These are phyloP conservation scores for Coccomyxa sp. DNA, from an alignment of 139 green algal species.

Conservation along the genomic window DNA sequence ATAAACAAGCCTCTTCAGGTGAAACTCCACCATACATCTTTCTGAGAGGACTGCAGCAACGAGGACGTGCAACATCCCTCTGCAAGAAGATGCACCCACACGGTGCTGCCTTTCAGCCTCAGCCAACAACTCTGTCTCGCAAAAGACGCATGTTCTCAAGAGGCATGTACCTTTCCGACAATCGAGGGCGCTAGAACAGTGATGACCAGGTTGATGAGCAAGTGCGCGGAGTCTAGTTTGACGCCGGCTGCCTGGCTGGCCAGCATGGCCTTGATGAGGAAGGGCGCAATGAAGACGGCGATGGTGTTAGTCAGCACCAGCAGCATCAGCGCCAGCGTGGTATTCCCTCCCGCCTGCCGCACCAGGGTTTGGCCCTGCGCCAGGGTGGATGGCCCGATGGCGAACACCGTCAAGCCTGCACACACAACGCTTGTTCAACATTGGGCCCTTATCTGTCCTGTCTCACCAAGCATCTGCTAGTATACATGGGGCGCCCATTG, in stretches of 20 bases:
- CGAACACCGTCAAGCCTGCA: neutral
- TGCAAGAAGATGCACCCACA: no score
- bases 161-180: neutral
- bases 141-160: no score
- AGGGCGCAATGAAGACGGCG: neutral
- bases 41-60: no score
- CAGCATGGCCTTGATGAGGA: neutral
- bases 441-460: no score
- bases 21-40: no score
- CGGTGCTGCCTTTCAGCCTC: no score
- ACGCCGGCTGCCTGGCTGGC: neutral
- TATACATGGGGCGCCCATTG: no score
- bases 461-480: no score
- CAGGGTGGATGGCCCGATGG: neutral
- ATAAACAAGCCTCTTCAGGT: no score
- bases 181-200: neutral
- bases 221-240: neutral
- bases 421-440: no score
- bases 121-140: no score
- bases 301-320: neutral
- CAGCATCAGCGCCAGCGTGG: neutral
- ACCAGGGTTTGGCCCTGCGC: neutral
- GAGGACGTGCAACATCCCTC: no score
- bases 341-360: neutral
- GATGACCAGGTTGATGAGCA: neutral